Conservation (phyloP, 225 moss, liverwort and hornwort genomes). For the Sphagnum tenellum region DNA sequence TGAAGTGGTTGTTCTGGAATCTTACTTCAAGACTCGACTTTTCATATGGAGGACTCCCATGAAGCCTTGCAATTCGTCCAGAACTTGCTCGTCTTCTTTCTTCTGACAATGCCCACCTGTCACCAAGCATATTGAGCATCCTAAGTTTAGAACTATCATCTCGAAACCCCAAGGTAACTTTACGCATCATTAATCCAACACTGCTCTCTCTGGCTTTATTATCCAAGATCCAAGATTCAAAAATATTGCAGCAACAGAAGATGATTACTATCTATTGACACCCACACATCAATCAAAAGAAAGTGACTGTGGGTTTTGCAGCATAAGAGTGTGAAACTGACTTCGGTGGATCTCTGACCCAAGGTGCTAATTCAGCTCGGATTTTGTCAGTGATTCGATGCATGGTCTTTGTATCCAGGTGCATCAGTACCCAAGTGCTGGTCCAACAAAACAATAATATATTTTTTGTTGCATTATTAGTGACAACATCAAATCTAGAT, state of each 20-base stretch:
- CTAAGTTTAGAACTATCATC: no score
- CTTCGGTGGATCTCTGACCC: constrained; percentile 51
- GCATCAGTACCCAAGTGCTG: constrained; percentile 61
- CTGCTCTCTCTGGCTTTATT: not conserved
- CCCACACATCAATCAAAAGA: no score
- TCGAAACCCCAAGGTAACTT: no score
- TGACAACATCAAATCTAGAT: no score
- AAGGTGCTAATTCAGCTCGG: constrained; percentile 40
- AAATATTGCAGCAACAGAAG: not conserved
- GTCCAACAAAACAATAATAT: constrained; percentile 6
- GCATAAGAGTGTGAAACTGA: constrained; percentile 10
- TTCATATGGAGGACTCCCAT: constrained; percentile 39
- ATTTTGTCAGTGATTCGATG: constrained; percentile 31
- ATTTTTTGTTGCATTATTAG: no score
- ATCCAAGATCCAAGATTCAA: not conserved
- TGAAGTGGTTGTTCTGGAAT: no score
- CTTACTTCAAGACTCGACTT: constrained; percentile 37
- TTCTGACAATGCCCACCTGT: constrained; percentile 50
- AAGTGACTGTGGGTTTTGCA: no score
- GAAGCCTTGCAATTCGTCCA: constrained; percentile 39
- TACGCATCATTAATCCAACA: not conserved
- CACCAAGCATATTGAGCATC: constrained; percentile 5
- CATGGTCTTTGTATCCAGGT: constrained; percentile 53
- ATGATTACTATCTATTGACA: not conserved
- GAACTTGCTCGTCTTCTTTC: constrained; percentile 42